Conservation (phyloP, 2,329 filamentous ascomycete species). For the Elsinoe arachidis region DNA sequence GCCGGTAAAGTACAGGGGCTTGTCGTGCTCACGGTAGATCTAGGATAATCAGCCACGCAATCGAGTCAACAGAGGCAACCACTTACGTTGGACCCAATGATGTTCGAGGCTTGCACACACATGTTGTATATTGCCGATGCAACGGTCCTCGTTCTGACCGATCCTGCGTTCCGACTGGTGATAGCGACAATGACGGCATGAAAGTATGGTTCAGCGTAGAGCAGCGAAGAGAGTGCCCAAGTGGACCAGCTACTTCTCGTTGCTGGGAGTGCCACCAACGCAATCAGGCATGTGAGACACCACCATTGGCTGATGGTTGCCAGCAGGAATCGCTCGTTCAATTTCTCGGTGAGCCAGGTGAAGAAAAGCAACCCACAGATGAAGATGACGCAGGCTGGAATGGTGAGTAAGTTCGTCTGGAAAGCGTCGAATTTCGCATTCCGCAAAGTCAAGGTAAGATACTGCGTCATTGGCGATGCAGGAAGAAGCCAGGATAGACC, state of each 20-base stretch:
- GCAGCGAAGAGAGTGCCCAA: slow-evolving; percentile 32
- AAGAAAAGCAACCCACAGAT: slow-evolving; percentile 43
- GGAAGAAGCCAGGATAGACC: slow-evolving; percentile 36
- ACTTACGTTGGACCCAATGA: slow-evolving; percentile 28
- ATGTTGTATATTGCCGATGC: slow-evolving; percentile 56
- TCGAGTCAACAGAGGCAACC: slow-evolving; percentile 11
- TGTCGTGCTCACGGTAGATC: slow-evolving; percentile 50
- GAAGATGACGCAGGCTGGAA: slow-evolving; percentile 39
- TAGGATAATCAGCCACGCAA: slow-evolving; percentile 24
- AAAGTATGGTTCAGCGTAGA: slow-evolving; percentile 34
- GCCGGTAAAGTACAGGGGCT: slow-evolving; percentile 46
- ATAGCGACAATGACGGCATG: slow-evolving; percentile 54
- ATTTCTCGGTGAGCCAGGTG: slow-evolving; percentile 41
- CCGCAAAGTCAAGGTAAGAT: slow-evolving; percentile 33
- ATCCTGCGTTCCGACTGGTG: slow-evolving; percentile 54
- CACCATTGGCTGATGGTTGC: slow-evolving; percentile 35
- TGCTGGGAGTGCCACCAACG: slow-evolving; percentile 28
- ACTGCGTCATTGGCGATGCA: slow-evolving; percentile 29
- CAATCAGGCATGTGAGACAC: slow-evolving; percentile 34
- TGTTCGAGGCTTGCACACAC: slow-evolving; percentile 32
- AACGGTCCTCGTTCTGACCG: slow-evolving; percentile 53
- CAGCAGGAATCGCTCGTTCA: slow-evolving; percentile 46
- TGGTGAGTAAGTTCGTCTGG: slow-evolving; percentile 34
- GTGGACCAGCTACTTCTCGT: slow-evolving; percentile 30
- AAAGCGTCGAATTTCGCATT: slow-evolving; percentile 34